Evolutionary conservation across 225 moss, liverwort and hornwort species (phyloP).

Genomic region (Thuidium tamariscinum): DNA sequence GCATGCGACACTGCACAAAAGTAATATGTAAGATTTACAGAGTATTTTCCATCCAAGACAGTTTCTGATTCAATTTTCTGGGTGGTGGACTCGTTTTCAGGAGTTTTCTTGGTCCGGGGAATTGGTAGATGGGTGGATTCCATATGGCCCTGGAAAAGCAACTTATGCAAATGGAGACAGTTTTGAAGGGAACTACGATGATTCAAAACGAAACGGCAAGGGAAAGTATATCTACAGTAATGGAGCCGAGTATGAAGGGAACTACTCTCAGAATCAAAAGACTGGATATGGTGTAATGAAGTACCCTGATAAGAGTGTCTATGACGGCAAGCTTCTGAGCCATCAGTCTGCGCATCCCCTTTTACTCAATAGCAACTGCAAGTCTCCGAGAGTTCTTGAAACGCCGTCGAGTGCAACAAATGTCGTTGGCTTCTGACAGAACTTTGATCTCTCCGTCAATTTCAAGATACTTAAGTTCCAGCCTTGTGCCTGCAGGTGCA

Average conservation of each 20-base stretch:
- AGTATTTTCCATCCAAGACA: not conserved
- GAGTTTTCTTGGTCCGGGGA: slow-evolving; percentile 69
- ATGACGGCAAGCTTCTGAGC: slow-evolving; percentile 32
- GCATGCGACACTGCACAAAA: not conserved
- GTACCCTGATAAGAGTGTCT: slow-evolving; percentile 64
- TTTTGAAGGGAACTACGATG: slow-evolving; percentile 69
- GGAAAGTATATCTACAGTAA: slow-evolving; percentile 59
- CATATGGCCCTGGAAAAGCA: slow-evolving; percentile 58
- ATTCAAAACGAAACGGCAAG: slow-evolving; percentile 68
- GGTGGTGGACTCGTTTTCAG: slow-evolving; percentile 5
- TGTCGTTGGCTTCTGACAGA: not conserved
- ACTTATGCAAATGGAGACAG: slow-evolving; percentile 70
- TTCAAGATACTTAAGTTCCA: not conserved
- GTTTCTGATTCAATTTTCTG: not conserved
- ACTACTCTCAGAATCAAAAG: slow-evolving; percentile 66
- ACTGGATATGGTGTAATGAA: slow-evolving; percentile 76
- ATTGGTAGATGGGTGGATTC: slow-evolving; percentile 66
- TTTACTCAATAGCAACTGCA: not conserved
- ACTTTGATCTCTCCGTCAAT: not conserved
- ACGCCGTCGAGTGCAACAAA: not conserved
- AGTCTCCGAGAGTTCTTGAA: not conserved
- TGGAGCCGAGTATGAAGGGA: slow-evolving; percentile 73
- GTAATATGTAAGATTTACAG: not conserved
- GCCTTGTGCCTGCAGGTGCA: slow-evolving; percentile 33
- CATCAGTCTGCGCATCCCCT: not conserved